These are phyloP conservation scores for Rhododendron vialii DNA, from an alignment of 148 eudicot species.

Conservation along the genomic window DNA sequence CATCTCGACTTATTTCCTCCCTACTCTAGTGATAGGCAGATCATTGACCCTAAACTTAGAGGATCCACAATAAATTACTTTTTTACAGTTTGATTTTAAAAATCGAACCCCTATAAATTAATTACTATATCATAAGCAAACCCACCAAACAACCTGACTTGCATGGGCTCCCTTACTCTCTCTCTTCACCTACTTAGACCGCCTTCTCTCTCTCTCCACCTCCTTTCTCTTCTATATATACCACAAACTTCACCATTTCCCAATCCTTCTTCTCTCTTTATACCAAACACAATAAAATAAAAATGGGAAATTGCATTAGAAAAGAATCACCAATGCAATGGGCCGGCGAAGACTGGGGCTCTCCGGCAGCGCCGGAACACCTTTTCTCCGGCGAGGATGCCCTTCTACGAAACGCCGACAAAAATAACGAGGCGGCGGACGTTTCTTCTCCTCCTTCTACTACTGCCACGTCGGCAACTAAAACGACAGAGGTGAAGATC, in stretches of 20 bases:
- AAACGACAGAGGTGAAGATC: constrained; percentile 22
- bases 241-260: neutral
- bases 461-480: neutral
- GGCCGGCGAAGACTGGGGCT: constrained; percentile 33
- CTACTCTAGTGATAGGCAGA: no score
- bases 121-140: no score
- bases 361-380: neutral
- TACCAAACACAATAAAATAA: neutral
- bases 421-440: neutral
- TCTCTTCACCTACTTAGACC: neutral
- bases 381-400: neutral
- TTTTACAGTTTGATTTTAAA: no score
- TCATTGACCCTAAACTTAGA: no score
- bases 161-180: neutral
- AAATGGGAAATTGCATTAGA: constrained; percentile 23
- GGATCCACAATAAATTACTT: no score
- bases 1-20: no score
- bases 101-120: no score
- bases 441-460: neutral
- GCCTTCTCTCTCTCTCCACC: neutral
- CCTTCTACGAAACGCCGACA: neutral
- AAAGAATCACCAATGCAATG: constrained; percentile 21
- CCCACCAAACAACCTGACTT: neutral
- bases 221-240: neutral
- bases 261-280: neutral